Evolutionary conservation across 129 eudicot genomes (phyloP).

Genomic region (Daucus carota): DNA sequence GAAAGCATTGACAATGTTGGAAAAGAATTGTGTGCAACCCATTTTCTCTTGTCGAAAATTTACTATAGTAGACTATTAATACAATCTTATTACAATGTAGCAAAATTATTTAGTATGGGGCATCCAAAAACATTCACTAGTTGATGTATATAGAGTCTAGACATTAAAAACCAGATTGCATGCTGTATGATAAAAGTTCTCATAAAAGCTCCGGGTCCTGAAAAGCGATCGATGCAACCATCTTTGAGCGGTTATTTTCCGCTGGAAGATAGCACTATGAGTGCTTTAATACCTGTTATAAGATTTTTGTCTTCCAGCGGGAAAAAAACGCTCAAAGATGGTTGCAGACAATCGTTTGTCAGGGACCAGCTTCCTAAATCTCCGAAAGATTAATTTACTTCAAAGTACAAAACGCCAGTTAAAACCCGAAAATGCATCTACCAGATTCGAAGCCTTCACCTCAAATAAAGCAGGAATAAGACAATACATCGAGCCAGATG

Average conservation of each 20-base stretch:
- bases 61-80: background rate
- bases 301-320: too few relatives aligned
- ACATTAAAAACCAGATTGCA: background rate
- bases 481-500: background rate
- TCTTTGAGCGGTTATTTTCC: too few relatives aligned
- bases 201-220: background rate
- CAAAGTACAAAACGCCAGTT: background rate
- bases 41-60: background rate
- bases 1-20: constrained; percentile 19
- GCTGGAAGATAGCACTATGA: too few relatives aligned
- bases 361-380: too few relatives aligned
- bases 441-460: background rate
- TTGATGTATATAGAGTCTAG: background rate
- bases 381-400: background rate
- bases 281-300: too few relatives aligned
- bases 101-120: background rate
- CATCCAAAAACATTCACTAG: background rate
- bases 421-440: background rate
- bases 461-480: background rate
- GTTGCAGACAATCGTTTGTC: too few relatives aligned
- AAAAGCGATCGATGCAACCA: too few relatives aligned
- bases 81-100: constrained; percentile 1
- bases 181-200: background rate
- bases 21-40: background rate
- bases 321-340: too few relatives aligned